phyloP scores from a whole-genome alignment of 805 yeast species.

The Wickerhamiella dianesei region DNA sequence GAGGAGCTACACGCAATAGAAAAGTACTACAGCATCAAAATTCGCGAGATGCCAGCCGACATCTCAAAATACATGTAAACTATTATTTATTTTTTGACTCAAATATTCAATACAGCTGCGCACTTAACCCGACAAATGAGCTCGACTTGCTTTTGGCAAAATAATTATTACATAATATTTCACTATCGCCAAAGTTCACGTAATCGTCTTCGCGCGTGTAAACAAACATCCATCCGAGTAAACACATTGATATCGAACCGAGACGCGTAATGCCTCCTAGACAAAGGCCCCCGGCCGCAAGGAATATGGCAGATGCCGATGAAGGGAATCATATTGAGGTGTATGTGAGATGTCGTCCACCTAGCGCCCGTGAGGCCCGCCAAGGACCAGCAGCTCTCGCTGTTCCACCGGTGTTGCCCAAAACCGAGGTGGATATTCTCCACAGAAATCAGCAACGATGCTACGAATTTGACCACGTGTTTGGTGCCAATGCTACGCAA shows the following conservation, averaged over 20 bases:
- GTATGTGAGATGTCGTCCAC: conserved; percentile 9
- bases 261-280: neutral
- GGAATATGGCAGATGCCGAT: neutral
- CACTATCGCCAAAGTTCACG: neutral
- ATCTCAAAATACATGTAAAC: conserved; percentile 25
- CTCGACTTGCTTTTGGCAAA: no score
- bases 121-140: no score
- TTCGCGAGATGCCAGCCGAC: conserved; percentile 84
- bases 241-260: neutral
- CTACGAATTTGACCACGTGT: conserved; percentile 65
- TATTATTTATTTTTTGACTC: neutral
- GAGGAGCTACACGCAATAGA: conserved; percentile 70
- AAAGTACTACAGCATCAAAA: conserved; percentile 73
- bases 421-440: neutral
- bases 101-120: no score
- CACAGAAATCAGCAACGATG: conserved; percentile 28
- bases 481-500: conserved; percentile 74
- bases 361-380: neutral
- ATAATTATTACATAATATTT: neutral
- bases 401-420: no score
- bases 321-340: conserved; percentile 7
- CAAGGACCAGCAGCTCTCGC: neutral
- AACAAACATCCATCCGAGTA: neutral
- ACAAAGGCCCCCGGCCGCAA: neutral
- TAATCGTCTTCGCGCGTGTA: neutral